Conservation (phyloP, 306 rosid genomes). For the Prunus armeniaca region DNA sequence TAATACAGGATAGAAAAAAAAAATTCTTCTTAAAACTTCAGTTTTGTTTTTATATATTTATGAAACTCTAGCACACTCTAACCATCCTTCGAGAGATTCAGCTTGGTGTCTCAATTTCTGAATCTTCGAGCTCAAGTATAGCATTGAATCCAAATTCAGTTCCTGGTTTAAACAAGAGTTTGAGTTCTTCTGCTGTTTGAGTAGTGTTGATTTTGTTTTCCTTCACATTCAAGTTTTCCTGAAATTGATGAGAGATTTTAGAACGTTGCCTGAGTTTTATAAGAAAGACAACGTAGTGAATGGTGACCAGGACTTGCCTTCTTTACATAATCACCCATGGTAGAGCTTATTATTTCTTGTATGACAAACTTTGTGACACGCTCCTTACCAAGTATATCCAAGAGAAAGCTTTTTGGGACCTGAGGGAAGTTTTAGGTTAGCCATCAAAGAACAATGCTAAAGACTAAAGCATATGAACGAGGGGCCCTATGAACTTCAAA, state of each 20-base stretch:
- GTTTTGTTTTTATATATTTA: no score
- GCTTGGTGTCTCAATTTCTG: constrained; percentile 25
- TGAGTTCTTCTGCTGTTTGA: constrained; percentile 64
- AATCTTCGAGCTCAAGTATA: constrained; percentile 48
- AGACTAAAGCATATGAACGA: not conserved
- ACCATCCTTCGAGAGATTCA: not conserved
- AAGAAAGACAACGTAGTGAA: not conserved
- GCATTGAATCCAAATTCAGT: constrained; percentile 69
- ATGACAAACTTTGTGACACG: constrained; percentile 68
- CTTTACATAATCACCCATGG: constrained; percentile 67
- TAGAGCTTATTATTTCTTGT: constrained; percentile 74
- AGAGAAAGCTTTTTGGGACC: constrained; percentile 76
- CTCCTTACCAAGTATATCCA: constrained; percentile 69
- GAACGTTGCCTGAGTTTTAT: not conserved
- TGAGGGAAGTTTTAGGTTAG: constrained; percentile 8
- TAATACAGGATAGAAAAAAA: no score
- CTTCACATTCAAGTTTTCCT: constrained; percentile 78
- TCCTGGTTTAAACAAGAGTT: constrained; percentile 55
- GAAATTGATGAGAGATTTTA: constrained; percentile 19
- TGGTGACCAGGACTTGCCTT: constrained; percentile 43
- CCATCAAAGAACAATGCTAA: not conserved
- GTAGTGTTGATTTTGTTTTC: constrained; percentile 64
- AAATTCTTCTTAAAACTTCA: no score
- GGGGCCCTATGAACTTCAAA: not conserved
- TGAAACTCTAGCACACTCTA: no score